Evolutionary conservation across 371 early-diverging fungal genomes (phyloP).

Genomic region (Sporodiniella umbellata): DNA sequence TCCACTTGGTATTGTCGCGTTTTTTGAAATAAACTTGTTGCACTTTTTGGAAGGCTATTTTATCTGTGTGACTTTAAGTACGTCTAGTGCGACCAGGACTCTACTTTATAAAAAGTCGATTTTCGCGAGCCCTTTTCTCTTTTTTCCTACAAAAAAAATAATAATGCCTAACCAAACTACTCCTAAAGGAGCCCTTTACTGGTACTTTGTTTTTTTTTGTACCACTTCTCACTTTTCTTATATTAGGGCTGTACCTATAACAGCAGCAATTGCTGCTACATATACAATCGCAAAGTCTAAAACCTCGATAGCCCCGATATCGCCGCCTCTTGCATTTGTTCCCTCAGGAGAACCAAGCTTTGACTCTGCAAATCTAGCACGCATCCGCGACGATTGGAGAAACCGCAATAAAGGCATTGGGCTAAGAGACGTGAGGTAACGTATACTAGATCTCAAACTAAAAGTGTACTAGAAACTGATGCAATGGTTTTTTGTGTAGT

Average conservation of each 20-base stretch:
- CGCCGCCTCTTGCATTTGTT: slow-evolving; percentile 29
- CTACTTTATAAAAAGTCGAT: too few relatives aligned
- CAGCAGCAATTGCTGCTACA: slow-evolving; percentile 4
- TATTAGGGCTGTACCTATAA: slow-evolving; percentile 14
- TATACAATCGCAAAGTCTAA: slow-evolving; percentile 9
- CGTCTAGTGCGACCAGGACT: too few relatives aligned
- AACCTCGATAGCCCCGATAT: not conserved
- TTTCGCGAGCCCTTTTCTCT: too few relatives aligned
- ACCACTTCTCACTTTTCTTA: not conserved
- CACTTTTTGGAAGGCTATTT: too few relatives aligned
- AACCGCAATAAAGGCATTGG: slow-evolving; percentile 40
- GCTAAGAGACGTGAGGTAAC: slow-evolving; percentile 43
- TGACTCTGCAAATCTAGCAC: slow-evolving; percentile 39
- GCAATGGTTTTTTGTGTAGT: slow-evolving; percentile 3
- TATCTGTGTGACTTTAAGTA: too few relatives aligned
- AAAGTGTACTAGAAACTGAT: not conserved
- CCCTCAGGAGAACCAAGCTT: slow-evolving; percentile 31
- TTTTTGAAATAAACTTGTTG: too few relatives aligned
- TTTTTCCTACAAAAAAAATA: not conserved
- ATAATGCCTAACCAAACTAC: slow-evolving; percentile 7
- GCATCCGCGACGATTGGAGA: slow-evolving; percentile 38
- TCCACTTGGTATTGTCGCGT: too few relatives aligned
- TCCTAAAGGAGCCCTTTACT: not conserved
- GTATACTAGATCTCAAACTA: not conserved
- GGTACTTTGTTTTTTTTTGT: not conserved